A percentile compares a stretch with the other conserved stretches of the same genome.
These are phyloP conservation scores for Magnusiomyces paraingens DNA, from an alignment of 1,139 yeast genomes.

Conservation along the genomic window DNA sequence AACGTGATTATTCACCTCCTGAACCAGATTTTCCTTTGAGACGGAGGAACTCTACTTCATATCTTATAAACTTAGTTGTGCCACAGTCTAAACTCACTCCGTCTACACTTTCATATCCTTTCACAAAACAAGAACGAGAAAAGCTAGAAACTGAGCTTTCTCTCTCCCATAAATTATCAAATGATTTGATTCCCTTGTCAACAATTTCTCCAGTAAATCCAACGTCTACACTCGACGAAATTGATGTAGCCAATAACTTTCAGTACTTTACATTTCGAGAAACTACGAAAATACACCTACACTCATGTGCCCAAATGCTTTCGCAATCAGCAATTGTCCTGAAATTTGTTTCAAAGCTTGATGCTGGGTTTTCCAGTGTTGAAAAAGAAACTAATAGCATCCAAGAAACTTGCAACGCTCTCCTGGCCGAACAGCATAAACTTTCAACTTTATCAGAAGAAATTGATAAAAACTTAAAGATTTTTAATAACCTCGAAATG, in stretches of 20 bases:
- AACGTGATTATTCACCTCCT: constrained; percentile 15
- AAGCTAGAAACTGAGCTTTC: constrained; percentile 4
- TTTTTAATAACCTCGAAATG: constrained; percentile 65
- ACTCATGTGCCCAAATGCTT: constrained; percentile 34
- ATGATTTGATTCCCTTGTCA: too few relatives aligned
- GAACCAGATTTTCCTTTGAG: constrained; percentile 21
- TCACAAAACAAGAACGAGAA: constrained; percentile 14
- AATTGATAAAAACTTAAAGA: constrained; percentile 47
- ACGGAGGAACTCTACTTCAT: constrained; percentile 19
- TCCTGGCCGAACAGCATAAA: constrained; percentile 47
- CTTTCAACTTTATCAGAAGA: constrained; percentile 43
- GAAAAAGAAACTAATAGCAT: constrained; percentile 56
- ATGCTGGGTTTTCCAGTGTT: constrained; percentile 49
- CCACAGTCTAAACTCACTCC: neutral
- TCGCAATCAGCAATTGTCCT: constrained; percentile 41
- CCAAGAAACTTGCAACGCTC: constrained; percentile 49
- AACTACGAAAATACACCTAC: constrained; percentile 31
- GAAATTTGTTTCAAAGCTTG: constrained; percentile 39
- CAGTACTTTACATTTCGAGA: constrained; percentile 24
- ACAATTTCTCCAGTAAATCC: neutral
- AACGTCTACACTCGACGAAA: constrained; percentile 17
- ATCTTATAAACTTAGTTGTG: neutral
- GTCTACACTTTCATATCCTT: constrained; percentile 9
- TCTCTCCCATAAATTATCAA: neutral
- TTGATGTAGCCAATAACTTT: constrained; percentile 25